phyloP scores from a whole-genome alignment of 2,329 filamentous ascomycete genomes.

The Seiridium cupressi region DNA sequence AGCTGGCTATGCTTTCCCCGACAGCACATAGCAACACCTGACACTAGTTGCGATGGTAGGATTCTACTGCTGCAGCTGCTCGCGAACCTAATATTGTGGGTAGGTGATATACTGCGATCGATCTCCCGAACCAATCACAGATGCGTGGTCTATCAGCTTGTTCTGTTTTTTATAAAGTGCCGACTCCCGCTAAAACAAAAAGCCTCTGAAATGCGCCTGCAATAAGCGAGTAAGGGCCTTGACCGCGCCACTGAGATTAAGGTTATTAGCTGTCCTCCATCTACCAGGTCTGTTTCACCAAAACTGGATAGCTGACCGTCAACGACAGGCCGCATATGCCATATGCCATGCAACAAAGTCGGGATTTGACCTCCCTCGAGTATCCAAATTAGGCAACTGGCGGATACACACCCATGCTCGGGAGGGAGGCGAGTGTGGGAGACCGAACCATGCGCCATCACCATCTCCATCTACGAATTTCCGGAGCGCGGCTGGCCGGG shows the following conservation, averaged over 20 bases:
- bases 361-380: background rate
- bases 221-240: background rate
- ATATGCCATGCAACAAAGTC: background rate
- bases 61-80: no score
- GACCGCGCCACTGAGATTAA: background rate
- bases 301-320: background rate
- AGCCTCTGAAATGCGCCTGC: background rate
- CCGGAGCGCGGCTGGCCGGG: background rate
- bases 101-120: no score
- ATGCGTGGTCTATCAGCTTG: no score
- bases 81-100: no score
- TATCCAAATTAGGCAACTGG: background rate
- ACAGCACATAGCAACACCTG: no score
- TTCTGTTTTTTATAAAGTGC: no score
- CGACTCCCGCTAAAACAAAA: background rate
- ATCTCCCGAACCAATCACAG: no score
- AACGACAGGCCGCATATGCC: background rate
- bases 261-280: background rate
- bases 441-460: background rate
- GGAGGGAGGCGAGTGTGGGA: background rate
- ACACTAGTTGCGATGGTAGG: no score
- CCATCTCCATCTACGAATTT: no score
- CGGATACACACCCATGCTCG: background rate
- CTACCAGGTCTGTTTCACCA: background rate
- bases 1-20: no score